Base-by-base conservation (phyloP, 2,329 filamentous ascomycete genomes). In the Fusarium sp. region DNA sequence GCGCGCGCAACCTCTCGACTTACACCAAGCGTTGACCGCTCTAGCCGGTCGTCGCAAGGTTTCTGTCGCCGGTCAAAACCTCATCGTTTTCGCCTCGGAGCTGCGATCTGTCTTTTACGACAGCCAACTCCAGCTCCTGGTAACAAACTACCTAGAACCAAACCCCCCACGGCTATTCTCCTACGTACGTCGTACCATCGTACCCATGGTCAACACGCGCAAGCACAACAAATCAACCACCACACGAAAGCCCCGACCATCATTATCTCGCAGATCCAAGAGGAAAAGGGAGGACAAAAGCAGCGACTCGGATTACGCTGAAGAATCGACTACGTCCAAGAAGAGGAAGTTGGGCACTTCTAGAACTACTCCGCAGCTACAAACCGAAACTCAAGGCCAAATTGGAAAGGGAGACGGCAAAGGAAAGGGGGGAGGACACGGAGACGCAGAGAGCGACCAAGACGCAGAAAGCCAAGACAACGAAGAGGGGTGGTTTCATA, bases 151-250 rank as follows among this genome's bases (percentile, higher is more conserved):
- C 39, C 38, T 53, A 10, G 41, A 35, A 19, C 32, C 53, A 36
- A 29, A 45, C 10, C 39, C 46, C 45, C 51, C 44, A 48, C 39
- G 44, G 45, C 52, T 48, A 36, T 53, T 58, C 52, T 52, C 48
- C 39, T 45, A 45, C 53, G 43, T 40, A 49, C 48, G 42, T 59
- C 47, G 28, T 42, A 65, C 49, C 41, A 57, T 54, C 61, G 67
- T 64, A 69, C 72, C 69, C 74, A 77, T 77, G 75, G 72, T 73
- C 59, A 68, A 56, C 63, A 54, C 49, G 71, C 73, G 73, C 51
- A 67, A 64, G 55, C 47, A 44, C 36, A 59, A 45, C 55, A 58
- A 60, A 51, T 52, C 69, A 24, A 70, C 58, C 55, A 70, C 58
- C 55, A 57, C 57, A 48, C 62, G 46, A 29, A 70, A 61, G 28